Conservation (phyloP, 2,329 filamentous ascomycete species). For the Fusarium sarcochroum region DNA sequence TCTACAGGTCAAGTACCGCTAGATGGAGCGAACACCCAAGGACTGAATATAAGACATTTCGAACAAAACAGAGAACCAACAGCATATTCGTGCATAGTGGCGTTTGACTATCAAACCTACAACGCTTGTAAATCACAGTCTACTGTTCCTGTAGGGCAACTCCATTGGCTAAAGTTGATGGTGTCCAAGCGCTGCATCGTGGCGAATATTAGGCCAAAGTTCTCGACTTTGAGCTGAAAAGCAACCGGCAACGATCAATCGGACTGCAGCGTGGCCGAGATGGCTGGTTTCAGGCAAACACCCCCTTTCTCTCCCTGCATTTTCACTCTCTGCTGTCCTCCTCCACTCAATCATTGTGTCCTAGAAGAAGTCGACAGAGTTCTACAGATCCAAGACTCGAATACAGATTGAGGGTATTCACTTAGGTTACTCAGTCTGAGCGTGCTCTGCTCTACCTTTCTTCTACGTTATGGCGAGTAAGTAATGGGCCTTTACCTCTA, state of each 20-base stretch:
- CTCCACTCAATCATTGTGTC: neutral
- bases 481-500: neutral
- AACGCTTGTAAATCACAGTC: neutral
- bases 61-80: neutral
- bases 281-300: neutral
- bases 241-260: neutral
- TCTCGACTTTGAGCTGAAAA: neutral
- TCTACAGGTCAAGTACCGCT: no score
- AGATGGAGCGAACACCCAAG: no score
- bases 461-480: neutral
- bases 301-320: neutral
- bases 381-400: neutral
- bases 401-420: neutral
- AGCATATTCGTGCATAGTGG: neutral
- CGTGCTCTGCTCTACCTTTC: neutral
- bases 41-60: no score
- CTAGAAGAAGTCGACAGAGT: no score
- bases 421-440: no score
- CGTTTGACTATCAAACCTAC: neutral
- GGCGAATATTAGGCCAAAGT: neutral
- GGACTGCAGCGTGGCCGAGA: neutral
- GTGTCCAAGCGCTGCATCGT: neutral
- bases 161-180: neutral
- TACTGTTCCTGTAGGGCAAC: neutral
- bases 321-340: neutral